These are phyloP conservation scores for Fragaria vesca DNA, from an alignment of 306 rosid genomes.

Conservation along the genomic window DNA sequence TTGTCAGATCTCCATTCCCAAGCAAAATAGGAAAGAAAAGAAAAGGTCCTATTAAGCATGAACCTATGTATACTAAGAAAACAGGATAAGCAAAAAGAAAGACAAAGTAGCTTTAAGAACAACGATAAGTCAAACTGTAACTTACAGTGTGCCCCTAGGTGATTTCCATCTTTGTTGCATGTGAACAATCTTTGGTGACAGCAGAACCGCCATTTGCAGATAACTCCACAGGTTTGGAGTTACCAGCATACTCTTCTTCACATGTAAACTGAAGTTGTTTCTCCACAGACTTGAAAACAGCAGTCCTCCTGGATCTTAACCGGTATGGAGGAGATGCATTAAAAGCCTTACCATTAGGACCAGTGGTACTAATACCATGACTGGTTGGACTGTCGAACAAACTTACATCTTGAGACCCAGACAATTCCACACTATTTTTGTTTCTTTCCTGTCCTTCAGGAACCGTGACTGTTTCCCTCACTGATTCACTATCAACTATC, in stretches of 20 bases:
- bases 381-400: slow-evolving; percentile 47
- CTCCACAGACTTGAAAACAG: slow-evolving; percentile 79
- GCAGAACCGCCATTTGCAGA: slow-evolving; percentile 39
- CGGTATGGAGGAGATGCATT: slow-evolving; percentile 95
- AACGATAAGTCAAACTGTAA: slow-evolving; percentile 13
- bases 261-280: slow-evolving; percentile 82
- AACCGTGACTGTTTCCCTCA: slow-evolving; percentile 28
- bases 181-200: slow-evolving; percentile 46
- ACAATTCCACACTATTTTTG: slow-evolving; percentile 30
- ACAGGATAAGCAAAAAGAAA: too few species aligned
- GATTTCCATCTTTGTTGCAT: slow-evolving; percentile 50
- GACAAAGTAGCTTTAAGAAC: neutral
- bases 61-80: neutral
- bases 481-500: slow-evolving; percentile 37
- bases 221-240: slow-evolving; percentile 32
- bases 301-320: slow-evolving; percentile 79
- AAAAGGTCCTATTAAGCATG: neutral
- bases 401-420: slow-evolving; percentile 42
- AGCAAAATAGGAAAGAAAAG: neutral
- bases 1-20: slow-evolving; percentile 1
- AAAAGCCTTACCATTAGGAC: slow-evolving; percentile 53
- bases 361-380: slow-evolving; percentile 36
- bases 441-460: slow-evolving; percentile 38
- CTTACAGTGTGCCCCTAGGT: slow-evolving; percentile 57
- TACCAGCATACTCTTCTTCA: slow-evolving; percentile 57